phyloP scores from a whole-genome alignment of 305 asterid genomes.

The Ilex paraguariensis region DNA sequence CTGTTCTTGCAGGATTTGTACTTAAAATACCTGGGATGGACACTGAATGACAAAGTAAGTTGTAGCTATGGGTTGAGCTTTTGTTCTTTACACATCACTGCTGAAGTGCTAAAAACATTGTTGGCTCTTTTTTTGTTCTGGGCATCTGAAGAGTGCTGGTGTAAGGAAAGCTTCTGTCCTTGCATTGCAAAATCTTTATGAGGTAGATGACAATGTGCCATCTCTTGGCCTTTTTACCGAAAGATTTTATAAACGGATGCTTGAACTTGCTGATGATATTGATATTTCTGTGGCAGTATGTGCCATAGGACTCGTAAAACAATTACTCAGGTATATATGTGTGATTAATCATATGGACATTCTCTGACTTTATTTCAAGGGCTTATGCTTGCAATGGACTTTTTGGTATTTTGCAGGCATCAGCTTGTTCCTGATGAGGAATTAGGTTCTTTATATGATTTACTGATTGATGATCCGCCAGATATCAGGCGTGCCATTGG shows the following conservation, averaged over 20 bases:
- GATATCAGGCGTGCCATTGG: conserved; percentile 94
- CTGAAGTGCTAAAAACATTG: conserved; percentile 21
- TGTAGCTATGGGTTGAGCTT: not conserved
- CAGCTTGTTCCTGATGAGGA: conserved; percentile 97
- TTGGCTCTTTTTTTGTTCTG: conserved; percentile 14
- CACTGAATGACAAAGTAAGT: conserved; percentile 94
- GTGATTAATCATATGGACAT: not conserved
- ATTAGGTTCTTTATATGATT: conserved; percentile 87
- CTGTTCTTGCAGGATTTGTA: conserved; percentile 94
- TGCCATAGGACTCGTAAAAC: conserved; percentile 96
- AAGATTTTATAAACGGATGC: conserved; percentile 85
- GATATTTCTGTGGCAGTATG: conserved; percentile 97
- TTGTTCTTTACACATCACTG: not conserved
- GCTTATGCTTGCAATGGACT: not conserved
- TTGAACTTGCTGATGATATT: conserved; percentile 93
- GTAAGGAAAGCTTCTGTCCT: conserved; percentile 89
- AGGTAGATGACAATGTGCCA: conserved; percentile 88
- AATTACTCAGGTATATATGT: conserved; percentile 60
- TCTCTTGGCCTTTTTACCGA: conserved; percentile 92
- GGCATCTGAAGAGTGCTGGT: conserved; percentile 59
- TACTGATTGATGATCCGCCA: conserved; percentile 90
- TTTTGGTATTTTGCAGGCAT: conserved; percentile 51
- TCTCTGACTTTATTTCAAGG: too few relatives aligned
- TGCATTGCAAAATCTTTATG: conserved; percentile 93
- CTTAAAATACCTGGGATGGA: conserved; percentile 98